Evolutionary conservation across 352 stramenopile species (phyloP).

Genomic region (Pythium sp.): DNA sequence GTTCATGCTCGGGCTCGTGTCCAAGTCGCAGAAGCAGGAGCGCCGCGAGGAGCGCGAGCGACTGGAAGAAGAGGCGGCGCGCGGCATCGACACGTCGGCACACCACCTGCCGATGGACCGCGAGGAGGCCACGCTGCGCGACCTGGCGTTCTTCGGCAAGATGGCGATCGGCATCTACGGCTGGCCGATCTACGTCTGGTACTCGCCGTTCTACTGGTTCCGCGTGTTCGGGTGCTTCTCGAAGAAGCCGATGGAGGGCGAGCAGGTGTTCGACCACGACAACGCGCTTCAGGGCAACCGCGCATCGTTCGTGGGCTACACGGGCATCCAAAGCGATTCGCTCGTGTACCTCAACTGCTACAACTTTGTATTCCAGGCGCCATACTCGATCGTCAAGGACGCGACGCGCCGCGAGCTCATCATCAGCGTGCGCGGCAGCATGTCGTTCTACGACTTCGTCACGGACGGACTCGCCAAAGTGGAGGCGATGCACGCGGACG

Average conservation of each 20-base stretch:
- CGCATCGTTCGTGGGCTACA: conserved; percentile 71
- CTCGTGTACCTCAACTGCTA: conserved; percentile 79
- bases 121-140: conserved; percentile 44
- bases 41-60: conserved; percentile 31
- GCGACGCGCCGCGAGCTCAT: conserved; percentile 58
- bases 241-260: conserved; percentile 26
- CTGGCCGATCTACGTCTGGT: conserved; percentile 78
- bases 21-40: conserved; percentile 53
- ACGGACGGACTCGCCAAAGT: conserved; percentile 71
- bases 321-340: conserved; percentile 46
- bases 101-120: conserved; percentile 34
- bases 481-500: conserved; percentile 50
- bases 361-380: conserved; percentile 76
- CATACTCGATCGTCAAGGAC: conserved; percentile 77
- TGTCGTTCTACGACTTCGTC: conserved; percentile 80
- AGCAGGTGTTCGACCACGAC: conserved; percentile 61
- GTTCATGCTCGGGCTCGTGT: conserved; percentile 67
- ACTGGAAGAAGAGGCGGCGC: conserved; percentile 24
- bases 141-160: conserved; percentile 63
- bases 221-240: conserved; percentile 60
- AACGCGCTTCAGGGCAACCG: conserved; percentile 59
- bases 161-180: conserved; percentile 78
- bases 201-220: conserved; percentile 70
- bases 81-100: conserved; percentile 20
- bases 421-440: conserved; percentile 67